phyloP scores from a whole-genome alignment of 768 basidiomycete species.

The Gelatoporia subvermispora region DNA sequence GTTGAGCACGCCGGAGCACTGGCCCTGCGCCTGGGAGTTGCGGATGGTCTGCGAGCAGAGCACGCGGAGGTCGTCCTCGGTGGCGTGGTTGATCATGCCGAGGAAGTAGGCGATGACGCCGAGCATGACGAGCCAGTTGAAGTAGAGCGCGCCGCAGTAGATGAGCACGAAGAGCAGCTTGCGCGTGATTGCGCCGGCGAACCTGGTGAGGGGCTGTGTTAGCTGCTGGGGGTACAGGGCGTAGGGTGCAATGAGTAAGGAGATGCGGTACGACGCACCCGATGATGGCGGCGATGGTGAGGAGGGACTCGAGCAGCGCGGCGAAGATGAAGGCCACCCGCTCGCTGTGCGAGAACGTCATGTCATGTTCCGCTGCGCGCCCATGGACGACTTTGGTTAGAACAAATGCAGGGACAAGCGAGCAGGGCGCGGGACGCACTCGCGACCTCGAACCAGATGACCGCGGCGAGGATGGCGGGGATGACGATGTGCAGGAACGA shows the following conservation, averaged over 20 bases:
- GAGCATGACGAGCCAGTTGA: slow-evolving; percentile 54
- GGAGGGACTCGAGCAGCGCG: slow-evolving; percentile 47
- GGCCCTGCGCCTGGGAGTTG: slow-evolving; percentile 34
- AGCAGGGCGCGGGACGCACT: slow-evolving; percentile 36
- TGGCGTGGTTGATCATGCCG: slow-evolving; percentile 41
- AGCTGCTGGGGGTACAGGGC: not conserved
- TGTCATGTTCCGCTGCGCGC: slow-evolving; percentile 18
- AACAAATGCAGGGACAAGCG: slow-evolving; percentile 26
- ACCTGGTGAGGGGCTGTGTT: slow-evolving; percentile 29
- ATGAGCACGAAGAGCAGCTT: slow-evolving; percentile 56
- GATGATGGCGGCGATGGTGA: slow-evolving; percentile 48
- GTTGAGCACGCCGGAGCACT: slow-evolving; percentile 40
- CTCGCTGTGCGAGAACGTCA: slow-evolving; percentile 28
- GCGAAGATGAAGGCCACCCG: slow-evolving; percentile 42
- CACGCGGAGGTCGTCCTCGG: slow-evolving; percentile 35
- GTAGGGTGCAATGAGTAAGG: not conserved
- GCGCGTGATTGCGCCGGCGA: slow-evolving; percentile 58
- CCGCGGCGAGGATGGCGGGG: slow-evolving; percentile 46
- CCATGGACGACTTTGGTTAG: too few relatives aligned
- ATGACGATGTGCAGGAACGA: slow-evolving; percentile 49
- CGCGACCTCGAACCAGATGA: slow-evolving; percentile 59
- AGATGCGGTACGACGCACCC: slow-evolving; percentile 49
- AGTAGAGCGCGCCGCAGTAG: slow-evolving; percentile 52
- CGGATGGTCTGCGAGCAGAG: slow-evolving; percentile 44
- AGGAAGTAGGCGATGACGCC: slow-evolving; percentile 48